Base-by-base conservation (phyloP, 352 stramenopile species). In the Lagenidium giganteum region DNA sequence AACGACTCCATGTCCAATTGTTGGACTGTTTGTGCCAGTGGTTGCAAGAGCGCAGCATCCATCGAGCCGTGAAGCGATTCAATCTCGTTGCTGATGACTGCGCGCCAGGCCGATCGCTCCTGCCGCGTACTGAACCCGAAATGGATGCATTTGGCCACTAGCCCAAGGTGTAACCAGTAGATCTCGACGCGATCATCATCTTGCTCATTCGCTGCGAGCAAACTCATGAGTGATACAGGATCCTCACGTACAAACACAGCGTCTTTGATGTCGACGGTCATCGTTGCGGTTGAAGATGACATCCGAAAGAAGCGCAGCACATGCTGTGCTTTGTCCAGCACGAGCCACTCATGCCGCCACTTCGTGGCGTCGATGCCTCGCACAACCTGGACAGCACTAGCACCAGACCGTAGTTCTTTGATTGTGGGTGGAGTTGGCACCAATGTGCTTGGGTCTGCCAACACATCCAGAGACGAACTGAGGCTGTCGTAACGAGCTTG, bases 271-370 rank as follows among this genome's bases (percentile, higher is more conserved):
- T 67, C 63, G 0, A 83, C 8, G 1, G 51, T 30, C 8, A 83
- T 57, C 1, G 52, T 32, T 13, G 72, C 58, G 21, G 61, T 64
- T 3, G 51, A 47, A 1, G 46, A 48, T 11, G 64, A 78, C 47
- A 70, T 70, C 0, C 67, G 58, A 31, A 74, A 78, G 36, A 83
- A 80, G 1, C 64, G 58, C 2, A 83, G 47, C 6, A 61, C 30
- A 11, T 59, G 54, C 1, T 58, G 51, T 7, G 47, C 35, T 21
- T 58, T 56, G 41, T 83, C 65, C 2, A 83, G 32, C n/a, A 57
- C 64, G 11, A 80, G 39, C 67, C 67, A 83, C 35, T 83, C 70
- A 42, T 80, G 64, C 12, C 70, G 57, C 70, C 70, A 83, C 14
- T 61, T 56, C 3, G 42, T 61, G 3, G 44, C 33, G 8, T 34